Evolutionary conservation across 129 eudicot species (phyloP).

Genomic region (Chrysanthemum makinoi): DNA sequence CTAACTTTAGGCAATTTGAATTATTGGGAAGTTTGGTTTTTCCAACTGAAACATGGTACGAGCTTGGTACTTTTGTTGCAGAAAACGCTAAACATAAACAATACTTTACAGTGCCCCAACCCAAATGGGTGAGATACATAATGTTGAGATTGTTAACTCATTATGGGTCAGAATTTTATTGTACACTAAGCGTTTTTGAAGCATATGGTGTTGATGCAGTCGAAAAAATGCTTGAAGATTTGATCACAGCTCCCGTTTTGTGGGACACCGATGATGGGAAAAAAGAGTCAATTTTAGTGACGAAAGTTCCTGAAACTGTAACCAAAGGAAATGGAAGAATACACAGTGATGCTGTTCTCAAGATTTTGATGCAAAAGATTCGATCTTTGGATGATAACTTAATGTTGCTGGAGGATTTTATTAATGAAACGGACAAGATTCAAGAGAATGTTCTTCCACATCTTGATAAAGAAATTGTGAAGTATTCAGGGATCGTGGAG

Average conservation of each 20-base stretch:
- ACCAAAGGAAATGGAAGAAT: slow-evolving; percentile 56
- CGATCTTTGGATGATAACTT: slow-evolving; percentile 64
- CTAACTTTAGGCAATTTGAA: slow-evolving; percentile 80
- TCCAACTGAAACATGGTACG: slow-evolving; percentile 78
- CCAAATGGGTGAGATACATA: slow-evolving; percentile 82
- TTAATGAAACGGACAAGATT: slow-evolving; percentile 53
- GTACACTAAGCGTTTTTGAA: slow-evolving; percentile 74
- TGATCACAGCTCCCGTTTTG: slow-evolving; percentile 41
- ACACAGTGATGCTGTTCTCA: slow-evolving; percentile 76
- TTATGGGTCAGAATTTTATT: slow-evolving; percentile 92
- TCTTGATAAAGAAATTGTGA: slow-evolving; percentile 52
- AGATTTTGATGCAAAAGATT: slow-evolving; percentile 85
- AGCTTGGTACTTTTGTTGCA: slow-evolving; percentile 69
- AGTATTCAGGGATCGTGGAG: slow-evolving; percentile 52
- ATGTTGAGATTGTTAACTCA: slow-evolving; percentile 70
- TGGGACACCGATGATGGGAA: slow-evolving; percentile 27
- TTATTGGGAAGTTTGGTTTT: slow-evolving; percentile 72
- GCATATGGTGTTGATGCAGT: slow-evolving; percentile 91
- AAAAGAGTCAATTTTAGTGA: slow-evolving; percentile 33
- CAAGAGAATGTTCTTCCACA: slow-evolving; percentile 58
- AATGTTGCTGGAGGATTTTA: slow-evolving; percentile 61
- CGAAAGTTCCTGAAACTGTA: slow-evolving; percentile 50
- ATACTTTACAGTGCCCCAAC: slow-evolving; percentile 69
- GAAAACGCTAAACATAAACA: slow-evolving; percentile 84
- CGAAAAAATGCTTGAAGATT: slow-evolving; percentile 92